Evolutionary conservation across 2,329 filamentous ascomycete species (phyloP), one percentile per base, ranked within the genome.

Genomic region (Fusarium papillatum): DNA sequence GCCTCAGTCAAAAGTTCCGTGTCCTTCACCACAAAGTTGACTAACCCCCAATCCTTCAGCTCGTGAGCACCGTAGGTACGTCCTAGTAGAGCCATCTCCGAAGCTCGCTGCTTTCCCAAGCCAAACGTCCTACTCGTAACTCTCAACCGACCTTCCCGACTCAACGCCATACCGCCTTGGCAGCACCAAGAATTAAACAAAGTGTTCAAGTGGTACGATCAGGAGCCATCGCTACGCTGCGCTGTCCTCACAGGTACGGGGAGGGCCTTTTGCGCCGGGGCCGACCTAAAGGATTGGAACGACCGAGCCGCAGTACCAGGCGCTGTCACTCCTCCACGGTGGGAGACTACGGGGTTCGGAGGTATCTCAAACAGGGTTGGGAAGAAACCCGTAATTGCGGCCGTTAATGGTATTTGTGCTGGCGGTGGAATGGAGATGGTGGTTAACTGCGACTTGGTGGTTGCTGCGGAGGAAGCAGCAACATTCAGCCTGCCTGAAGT

Each of bases 321-420:
- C 17, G 38, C 38, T 5, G 38, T 16, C 38, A 39, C 38, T 17
- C 38, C 38, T 39, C 38, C 3, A 19, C 3, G 38, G 38, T 39
- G 38, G 38, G 38, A 39, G 17, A 39, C 17, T 39, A 19, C 38
- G 38, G 38, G 38, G 4, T 39, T 39, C 8, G 38, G 38, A 39
- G 38, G 38, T 19, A 39, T 39, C 38, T 39, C 38, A 48, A 84
- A 88, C 48, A 84, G 91, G 16, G 81, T 82, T 16, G 91, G 91
- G 1, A 91, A 90, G 84, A 92, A 92, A 81, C 90, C 90, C 2
- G 85, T 92, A 57, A 89, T 92, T 79, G 89, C 89, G 11, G 90
- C 90, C 3, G 88, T 91, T 5, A 92, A 91, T 81, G 90, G 90
- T 0, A 86, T 88, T 71, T 88, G 89, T 2, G 82, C 90, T 59